phyloP scores from a whole-genome alignment of 305 asterid genomes.

The Fraxinus xanthoxyloides region DNA sequence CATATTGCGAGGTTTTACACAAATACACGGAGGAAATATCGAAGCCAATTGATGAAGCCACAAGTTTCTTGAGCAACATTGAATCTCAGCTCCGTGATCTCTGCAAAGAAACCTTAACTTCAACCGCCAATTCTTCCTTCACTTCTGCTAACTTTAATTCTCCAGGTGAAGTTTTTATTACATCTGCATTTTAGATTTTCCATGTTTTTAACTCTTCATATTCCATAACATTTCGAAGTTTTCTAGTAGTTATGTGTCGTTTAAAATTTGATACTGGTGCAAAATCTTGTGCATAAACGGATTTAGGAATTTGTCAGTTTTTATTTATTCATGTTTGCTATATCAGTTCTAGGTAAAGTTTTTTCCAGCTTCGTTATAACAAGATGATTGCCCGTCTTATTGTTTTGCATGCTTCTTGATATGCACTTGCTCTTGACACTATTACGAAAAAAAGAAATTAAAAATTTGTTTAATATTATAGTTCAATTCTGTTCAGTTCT shows the following conservation, averaged over 20 bases:
- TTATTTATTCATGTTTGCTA: neutral
- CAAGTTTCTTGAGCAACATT: constrained; percentile 60
- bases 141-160: constrained; percentile 29
- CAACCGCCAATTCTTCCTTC: constrained; percentile 30
- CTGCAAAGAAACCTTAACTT: constrained; percentile 54
- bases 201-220: neutral
- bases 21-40: constrained; percentile 66
- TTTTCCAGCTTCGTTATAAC: neutral
- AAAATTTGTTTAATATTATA: neutral
- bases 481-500: neutral
- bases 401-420: neutral
- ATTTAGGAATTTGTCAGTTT: neutral
- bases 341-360: neutral
- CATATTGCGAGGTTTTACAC: constrained; percentile 60
- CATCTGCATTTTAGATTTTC: neutral
- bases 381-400: neutral
- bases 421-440: neutral
- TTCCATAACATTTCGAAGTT: neutral
- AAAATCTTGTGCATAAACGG: neutral
- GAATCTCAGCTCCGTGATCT: constrained; percentile 64
- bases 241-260: neutral
- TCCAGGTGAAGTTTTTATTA: constrained; percentile 24
- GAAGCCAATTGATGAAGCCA: constrained; percentile 82
- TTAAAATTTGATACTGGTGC: neutral
- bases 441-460: neutral